Evolutionary conservation across 2,329 filamentous ascomycete species (phyloP), one percentile per base, ranked within the genome.

Genomic region (Penicillium sp.): DNA sequence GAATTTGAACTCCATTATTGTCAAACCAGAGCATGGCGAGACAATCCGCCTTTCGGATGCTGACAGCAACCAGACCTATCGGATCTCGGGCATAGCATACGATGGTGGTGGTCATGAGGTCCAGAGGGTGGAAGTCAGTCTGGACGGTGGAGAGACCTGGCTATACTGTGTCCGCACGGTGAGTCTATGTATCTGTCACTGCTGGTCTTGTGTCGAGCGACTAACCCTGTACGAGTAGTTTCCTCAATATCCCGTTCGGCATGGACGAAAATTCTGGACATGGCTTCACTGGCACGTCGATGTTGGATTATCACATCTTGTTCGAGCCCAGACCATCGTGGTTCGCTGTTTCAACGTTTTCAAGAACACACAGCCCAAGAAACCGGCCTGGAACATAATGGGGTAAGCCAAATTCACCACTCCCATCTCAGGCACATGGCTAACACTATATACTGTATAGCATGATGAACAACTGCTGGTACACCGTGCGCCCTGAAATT

Each of bases 221-320:
- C 22, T 48, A 28, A 45, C 31, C n/a, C 12, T n/a, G 31, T 31
- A 31, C 22, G 35, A 28, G n/a, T 58, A 78, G 61, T 83, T 80
- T 51, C 82, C 82, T 1, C 76, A 83, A 15, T 70, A 71, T 5
- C 81, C 82, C 0, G 75, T 84, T 37, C 73, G 82, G 4, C 81
- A 85, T 56, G 82, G 81, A 3, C 80, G 77, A 41, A 84, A 82
- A 63, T 84, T 82, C 64, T 84, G 82, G 82, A 79, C 81, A 0
- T 84, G 82, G 82, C 47, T 82, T 3, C 78, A 81, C 61, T 84
- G 82, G 82, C 73, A 83, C 57, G 71, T 84, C 1, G 82, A 84
- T 56, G 70, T 84, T 2, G 75, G 77, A 12, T 67, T 82, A 1
- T 68, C 73, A 1, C 75, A 82, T 59, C 67, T 84, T 4, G 63